Evolutionary conservation across 1,284 basidiomycete species (phyloP), one percentile per base, ranked within the genome.

Genomic region (Megacollybia platyphylla): DNA sequence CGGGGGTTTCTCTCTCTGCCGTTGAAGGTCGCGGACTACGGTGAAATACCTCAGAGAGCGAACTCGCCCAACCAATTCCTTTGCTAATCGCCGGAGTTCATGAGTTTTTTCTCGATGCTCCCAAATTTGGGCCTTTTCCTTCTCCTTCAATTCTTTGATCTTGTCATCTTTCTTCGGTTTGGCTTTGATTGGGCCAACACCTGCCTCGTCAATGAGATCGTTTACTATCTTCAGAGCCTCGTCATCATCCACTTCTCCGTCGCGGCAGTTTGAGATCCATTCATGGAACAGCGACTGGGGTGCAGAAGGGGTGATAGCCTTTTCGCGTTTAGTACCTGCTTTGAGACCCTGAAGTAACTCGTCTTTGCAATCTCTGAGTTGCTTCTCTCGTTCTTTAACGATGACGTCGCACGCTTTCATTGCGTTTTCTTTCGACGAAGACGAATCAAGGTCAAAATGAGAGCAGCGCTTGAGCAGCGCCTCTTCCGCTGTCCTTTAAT

Each of bases 371-470:
- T 82, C 78, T 15, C 82, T 73, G 34, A 90, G 68, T 55, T 96
- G 91, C 44, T 70, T 71, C 42, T 73, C 73, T 39, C 91, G 85
- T 51, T 90, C 87, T 45, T 75, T 61, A 41, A 93, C 83, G 51
- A 97, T 94, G 52, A 89, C 78, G 52, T 94, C 87, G 60, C 91
- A 97, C 3, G 89, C 89, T 55, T 87, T 88, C 73, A 87, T 85
- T 1, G 89, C 69, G 43, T 87, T 86, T 48, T 82, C 78, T 50
- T 73, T 76, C 42, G 71, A 65, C 20, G 20, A 24, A 15, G 73
- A 76, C 15, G 79, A 73, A 44, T 93, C 87, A 32, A 93, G 73
- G 55, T 90, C 86, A 60, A 94, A 94, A 58, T 94, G 91, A 6
- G 91, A 92, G 57, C 90, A 93, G 26, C 90, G 83, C 57, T 94